Base-by-base conservation (phyloP, 345 rosid species). In the Citropsis articulata region DNA sequence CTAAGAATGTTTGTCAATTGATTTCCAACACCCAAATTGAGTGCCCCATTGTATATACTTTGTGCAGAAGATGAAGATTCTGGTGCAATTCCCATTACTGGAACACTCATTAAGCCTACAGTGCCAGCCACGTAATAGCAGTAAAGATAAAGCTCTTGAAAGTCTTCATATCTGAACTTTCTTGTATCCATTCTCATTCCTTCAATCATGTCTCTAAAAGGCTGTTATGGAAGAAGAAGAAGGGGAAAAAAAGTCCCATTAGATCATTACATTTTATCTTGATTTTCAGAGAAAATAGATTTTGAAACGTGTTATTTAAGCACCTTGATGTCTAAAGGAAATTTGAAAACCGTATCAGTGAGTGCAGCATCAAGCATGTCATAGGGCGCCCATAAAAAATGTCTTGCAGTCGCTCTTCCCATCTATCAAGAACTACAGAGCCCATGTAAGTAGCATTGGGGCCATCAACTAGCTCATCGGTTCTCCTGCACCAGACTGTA, bases 401-500 rank as follows among this genome's bases (percentile, higher is more conserved):
- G 77, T 91, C 91, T 21, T 87, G 71, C 4, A 91, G 86, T 62
- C 93, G 82, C 67, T 87, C 90, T 77, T 89, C 93, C 93, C 91
- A 88, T 55, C 84, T 69, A 24, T 89, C 87, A 30, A 89, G 89
- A 75, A 85, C 90, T 1, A 75, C 25, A 22, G 87, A 68, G 76
- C 79, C 80, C 89, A 84, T 79, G 80, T 80, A 67, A 9, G 9
- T 78, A 3, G 90, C 90, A 42, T 87, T 89, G 0, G 91, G 91
- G 2, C 91, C 95, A 55, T 91, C 91, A 5, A 89, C 93, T 27
- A 88, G 77, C 72, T 89, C 90, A 81, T 88, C 93, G 0, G 91
- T 89, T 72, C 93, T 88, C 75, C 86, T 87, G 82, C 93, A 87
- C 93, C 95, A 88, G 8, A 91, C 93, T 88, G 86, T 71, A 57